Base-by-base conservation (phyloP, 768 basidiomycete genomes). In the Dentipellis fragilis region DNA sequence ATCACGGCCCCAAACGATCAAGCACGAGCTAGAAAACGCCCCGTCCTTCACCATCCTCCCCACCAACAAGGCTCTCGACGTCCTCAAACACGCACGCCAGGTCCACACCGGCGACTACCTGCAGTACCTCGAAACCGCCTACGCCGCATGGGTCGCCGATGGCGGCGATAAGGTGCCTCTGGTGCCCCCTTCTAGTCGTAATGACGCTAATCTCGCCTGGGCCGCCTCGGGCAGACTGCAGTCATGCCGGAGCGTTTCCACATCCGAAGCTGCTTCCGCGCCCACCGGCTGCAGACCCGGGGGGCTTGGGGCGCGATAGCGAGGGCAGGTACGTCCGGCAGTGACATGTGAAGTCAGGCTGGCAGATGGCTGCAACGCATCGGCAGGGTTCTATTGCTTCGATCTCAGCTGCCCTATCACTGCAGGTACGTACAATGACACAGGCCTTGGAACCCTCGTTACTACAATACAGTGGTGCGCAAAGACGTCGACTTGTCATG, bases 321-420 rank as follows among this genome's bases (percentile, higher is more conserved):
- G 4, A 62, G 59, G 61, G 63, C 64, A 46, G 65, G 65, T 64
- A 6, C 38, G 63, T 42, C 29, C 29, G 3, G 29, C 29, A 1
- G 36, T 19, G n/a, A 35, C 21, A n/a, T 17, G 9, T 10, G 52
- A 4, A 49, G 22, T 29, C n/a, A 29, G 3, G 2, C 4, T 12
- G 5, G 4, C 12, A 3, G 14, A 19, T 29, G 29, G 29, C 39
- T 47, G 19, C 39, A 10, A 29, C 14, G 14, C 42, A 5, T 10
- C 42, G 35, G n/a, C 46, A 68, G 70, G 67, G 9, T 58, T 61
- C 42, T 66, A 65, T 57, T 68, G 63, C 17, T 70, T 69, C 57
- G 70, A 71, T 55, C 59, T 71, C 19, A 66, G 65, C 16, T 62
- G 62, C 47, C 66, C 69, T 1, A 66, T 72, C 62, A 68, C 66